Evolutionary conservation across 1,139 yeast species (phyloP).

Genomic region (Suhomyces ambrosiae): DNA sequence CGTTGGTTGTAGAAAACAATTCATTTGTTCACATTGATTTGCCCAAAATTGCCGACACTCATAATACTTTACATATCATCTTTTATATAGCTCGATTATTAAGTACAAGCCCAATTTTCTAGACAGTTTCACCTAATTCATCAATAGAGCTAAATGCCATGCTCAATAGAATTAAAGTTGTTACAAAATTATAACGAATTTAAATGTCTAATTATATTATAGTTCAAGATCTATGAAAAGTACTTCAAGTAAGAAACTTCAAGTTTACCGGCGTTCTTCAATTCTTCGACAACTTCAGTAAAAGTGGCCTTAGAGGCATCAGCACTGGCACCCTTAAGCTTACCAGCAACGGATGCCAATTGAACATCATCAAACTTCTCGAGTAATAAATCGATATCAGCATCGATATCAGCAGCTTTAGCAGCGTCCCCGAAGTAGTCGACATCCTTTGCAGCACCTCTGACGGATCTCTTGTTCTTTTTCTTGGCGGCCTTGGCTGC

Average conservation of each 20-base stretch:
- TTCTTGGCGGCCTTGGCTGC: slow-evolving; percentile 96
- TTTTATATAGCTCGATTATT: too few relatives aligned
- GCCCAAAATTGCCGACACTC: too few relatives aligned
- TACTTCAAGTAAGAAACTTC: slow-evolving; percentile 40
- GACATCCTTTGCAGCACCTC: slow-evolving; percentile 80
- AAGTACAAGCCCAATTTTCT: too few relatives aligned
- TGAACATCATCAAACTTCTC: slow-evolving; percentile 79
- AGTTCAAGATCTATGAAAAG: slow-evolving; percentile 21
- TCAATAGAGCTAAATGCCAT: too few relatives aligned
- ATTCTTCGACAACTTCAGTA: slow-evolving; percentile 49
- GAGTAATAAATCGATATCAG: slow-evolving; percentile 76
- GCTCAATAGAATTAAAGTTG: too few relatives aligned
- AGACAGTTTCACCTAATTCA: too few relatives aligned
- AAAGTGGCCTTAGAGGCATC: slow-evolving; percentile 55
- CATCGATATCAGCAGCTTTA: slow-evolving; percentile 67
- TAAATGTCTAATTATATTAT: too few relatives aligned
- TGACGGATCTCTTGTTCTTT: slow-evolving; percentile 94
- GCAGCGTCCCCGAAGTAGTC: slow-evolving; percentile 81
- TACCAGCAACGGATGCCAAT: slow-evolving; percentile 68
- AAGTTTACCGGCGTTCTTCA: slow-evolving; percentile 34
- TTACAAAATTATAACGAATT: too few relatives aligned
- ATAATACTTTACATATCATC: too few relatives aligned
- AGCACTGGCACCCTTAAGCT: slow-evolving; percentile 56
- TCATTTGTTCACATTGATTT: too few relatives aligned
- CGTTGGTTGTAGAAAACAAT: too few relatives aligned